Base-by-base conservation (phyloP, 306 rosid genomes). In the Carpinus viminea region DNA sequence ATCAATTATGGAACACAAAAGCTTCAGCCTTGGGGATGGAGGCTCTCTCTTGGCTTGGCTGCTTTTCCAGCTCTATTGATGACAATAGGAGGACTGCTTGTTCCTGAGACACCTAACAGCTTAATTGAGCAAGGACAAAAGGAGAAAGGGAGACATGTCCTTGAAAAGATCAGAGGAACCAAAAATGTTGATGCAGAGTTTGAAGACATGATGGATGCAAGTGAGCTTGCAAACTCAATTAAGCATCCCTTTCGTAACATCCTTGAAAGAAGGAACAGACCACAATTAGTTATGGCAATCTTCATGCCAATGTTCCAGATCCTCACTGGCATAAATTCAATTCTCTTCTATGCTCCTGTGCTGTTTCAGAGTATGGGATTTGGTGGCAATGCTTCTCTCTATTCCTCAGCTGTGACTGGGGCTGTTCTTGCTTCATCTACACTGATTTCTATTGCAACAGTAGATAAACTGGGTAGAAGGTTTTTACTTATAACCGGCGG, bases 31-130 rank as follows among this genome's bases (percentile, higher is more conserved):
- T 92, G 97, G 98, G 98, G 98, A 9, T 94, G 98, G 98, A 88
- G 97, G 77, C 88, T 94, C 75, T 94, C 98, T 47, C 75, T 94
- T 1, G 97, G 97, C 61, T 83, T 94, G 88, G 98, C 98, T 71
- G 79, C 90, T 65, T 31, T 81, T 20, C 97, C 96, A 21, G 98
- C 98, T 31, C 36, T 80, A 6, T 21, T 87, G 68, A 94, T 94
- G 98, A 92, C 92, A 2, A 70, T 92, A 2, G 97, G 98, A 75
- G 98, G 97, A 18, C 65, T 91, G 18, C 73, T 89, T 78, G 92
- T 94, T 51, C 97, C 97, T 0, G 98, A 94, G n/a, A 94, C 97
- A 18, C 98, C 97, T 10, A 94, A 94, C 72, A 94, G 96, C 90
- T 79, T 92, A 78, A 82, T 91, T n/a, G 96, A 92, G 80, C 68